Base-by-base conservation (phyloP, 2,329 filamentous ascomycete genomes). In the Pseudogymnoascus sp. region DNA sequence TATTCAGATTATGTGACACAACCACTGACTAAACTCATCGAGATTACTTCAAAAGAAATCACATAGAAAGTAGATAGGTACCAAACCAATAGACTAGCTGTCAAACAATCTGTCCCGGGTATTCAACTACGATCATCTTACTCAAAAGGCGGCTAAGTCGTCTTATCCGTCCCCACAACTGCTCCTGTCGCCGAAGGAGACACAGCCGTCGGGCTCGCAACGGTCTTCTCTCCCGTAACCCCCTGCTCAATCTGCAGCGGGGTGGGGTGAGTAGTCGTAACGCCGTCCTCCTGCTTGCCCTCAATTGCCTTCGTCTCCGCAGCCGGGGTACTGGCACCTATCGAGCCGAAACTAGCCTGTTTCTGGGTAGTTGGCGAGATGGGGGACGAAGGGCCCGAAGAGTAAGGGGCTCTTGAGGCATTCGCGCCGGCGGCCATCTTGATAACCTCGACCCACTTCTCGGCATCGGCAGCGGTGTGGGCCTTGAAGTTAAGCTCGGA, bases 401-500 rank as follows among this genome's bases (percentile, higher is more conserved):
- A 61, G 33, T 38, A 42, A 0, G 33, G 59, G n/a, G 33, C 33
- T 4, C 16, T 42, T 2, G 24, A 6, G 4, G 31, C 24, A 14
- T 40, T 24, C n/a, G 63, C 56, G 11, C 68, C 68, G 11, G 66
- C 69, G 5, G 66, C 68, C 13, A 66, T 65, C 61, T 65, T 65
- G 61, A 97, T 88, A 67, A 91, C 79, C 35, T 88, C 83, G 76
- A 86, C 92, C 93, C 93, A 97, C 75, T 91, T 89, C 75, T 88
- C 80, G 0, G 93, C 92, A 67, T 96, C 91, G 29, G 83, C 80
- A 2, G 90, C 75, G 0, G 89, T 91, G 75, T 92, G 88, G 0
- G 93, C 92, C 78, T 96, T 96, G 85, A 97, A 97, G 31, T 82
- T 79, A 38, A 96, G 81, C 76, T 97, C 93, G 42, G 91, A 86